Percentiles rank a stretch among this genome's conserved stretches.
Evolutionary conservation across 23 red algal genomes (phyloP).

Genomic region (Pyropia haitanensis): DNA sequence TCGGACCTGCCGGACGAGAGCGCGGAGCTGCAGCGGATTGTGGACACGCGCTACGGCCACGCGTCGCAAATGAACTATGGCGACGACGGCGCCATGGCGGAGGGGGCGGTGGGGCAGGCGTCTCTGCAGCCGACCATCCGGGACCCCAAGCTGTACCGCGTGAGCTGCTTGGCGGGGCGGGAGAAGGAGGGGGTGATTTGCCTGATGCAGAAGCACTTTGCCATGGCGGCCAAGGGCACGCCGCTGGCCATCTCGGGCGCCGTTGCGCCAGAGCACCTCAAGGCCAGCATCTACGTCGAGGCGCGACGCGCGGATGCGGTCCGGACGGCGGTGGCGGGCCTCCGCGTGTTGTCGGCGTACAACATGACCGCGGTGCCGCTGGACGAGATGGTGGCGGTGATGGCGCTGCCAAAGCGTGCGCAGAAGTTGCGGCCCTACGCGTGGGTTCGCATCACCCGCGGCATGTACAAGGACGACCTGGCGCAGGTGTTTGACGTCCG

Average conservation of each 20-base stretch:
- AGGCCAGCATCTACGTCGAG: constrained; percentile 87
- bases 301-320: constrained; percentile 57
- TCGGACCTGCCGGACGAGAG: constrained; percentile 9
- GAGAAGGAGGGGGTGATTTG: constrained; percentile 73
- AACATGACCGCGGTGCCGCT: constrained; percentile 59
- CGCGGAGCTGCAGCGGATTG: constrained; percentile 26
- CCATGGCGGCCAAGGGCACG: constrained; percentile 32
- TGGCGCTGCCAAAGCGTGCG: constrained; percentile 34
- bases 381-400: constrained; percentile 88
- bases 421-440: constrained; percentile 50
- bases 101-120: constrained; percentile 76
- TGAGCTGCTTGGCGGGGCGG: constrained; percentile 75
- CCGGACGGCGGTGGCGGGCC: constrained; percentile 58
- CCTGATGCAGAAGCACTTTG: constrained; percentile 83
- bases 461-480: constrained; percentile 85
- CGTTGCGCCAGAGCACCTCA: constrained; percentile 87
- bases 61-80: constrained; percentile 1
- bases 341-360: constrained; percentile 60
- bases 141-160: constrained; percentile 82
- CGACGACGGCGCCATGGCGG: constrained; percentile 32
- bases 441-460: constrained; percentile 83
- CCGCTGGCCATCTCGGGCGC: constrained; percentile 73
- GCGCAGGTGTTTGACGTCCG: constrained; percentile 86
- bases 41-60: constrained; percentile 11
- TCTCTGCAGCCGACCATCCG: constrained; percentile 76